These are phyloP conservation scores for Pseudisothecium myosuroides DNA, from an alignment of 225 moss, liverwort and hornwort genomes.

Conservation along the genomic window DNA sequence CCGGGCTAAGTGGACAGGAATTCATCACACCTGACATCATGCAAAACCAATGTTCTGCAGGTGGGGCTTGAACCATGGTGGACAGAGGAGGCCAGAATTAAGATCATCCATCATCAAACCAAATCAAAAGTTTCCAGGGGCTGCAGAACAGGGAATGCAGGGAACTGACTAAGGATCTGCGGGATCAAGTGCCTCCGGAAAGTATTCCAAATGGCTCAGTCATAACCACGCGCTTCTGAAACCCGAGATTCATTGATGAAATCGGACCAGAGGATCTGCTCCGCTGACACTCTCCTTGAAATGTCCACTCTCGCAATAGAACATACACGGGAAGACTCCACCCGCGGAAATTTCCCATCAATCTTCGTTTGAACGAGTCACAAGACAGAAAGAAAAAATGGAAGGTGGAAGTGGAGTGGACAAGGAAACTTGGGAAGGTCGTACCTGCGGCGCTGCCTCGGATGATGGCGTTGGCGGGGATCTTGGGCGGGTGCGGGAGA, in stretches of 20 bases:
- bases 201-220: not conserved
- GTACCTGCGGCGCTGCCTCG: conserved; percentile 32
- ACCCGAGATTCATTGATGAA: not conserved
- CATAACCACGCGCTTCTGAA: not conserved
- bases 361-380: not conserved
- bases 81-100: not conserved
- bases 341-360: too few relatives aligned
- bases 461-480: conserved; percentile 7
- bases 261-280: not conserved
- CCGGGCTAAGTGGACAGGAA: not conserved
- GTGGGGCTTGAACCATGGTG: not conserved
- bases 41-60: not conserved
- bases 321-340: not conserved
- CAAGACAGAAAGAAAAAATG: too few relatives aligned
- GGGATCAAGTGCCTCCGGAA: not conserved
- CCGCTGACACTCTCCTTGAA: too few relatives aligned
- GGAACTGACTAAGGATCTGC: too few relatives aligned
- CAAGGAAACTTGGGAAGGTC: not conserved
- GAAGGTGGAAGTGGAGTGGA: not conserved
- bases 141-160: not conserved
- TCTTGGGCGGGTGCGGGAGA: conserved; percentile 47
- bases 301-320: not conserved
- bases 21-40: not conserved
- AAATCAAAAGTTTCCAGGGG: not conserved
- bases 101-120: too few relatives aligned